A percentile compares a stretch with the other conserved stretches of the same genome.
phyloP scores from a whole-genome alignment of 1,139 yeast species.

The Suzukiozyma palmioleophila region DNA sequence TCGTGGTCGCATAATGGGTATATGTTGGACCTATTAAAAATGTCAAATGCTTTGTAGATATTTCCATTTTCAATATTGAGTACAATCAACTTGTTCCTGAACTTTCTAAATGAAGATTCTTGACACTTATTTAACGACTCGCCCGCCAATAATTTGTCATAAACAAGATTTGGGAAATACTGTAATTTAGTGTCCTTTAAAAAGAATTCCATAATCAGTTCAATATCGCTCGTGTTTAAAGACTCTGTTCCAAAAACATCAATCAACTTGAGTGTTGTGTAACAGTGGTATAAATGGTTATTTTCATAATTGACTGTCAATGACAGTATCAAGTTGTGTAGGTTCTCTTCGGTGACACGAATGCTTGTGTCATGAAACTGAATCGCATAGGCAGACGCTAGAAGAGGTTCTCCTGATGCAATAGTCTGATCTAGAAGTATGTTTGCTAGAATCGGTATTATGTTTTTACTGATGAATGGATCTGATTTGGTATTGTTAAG shows the following conservation, averaged over 20 bases:
- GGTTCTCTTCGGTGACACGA: slow-evolving; percentile 2
- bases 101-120: neutral
- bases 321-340: slow-evolving; percentile 8
- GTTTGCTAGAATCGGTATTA: slow-evolving; percentile 6
- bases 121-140: neutral
- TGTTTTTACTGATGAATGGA: neutral
- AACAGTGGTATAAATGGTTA: slow-evolving; percentile 7
- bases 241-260: slow-evolving; percentile 5
- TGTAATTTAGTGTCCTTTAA: slow-evolving; percentile 8
- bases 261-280: slow-evolving; percentile 9
- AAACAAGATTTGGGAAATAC: slow-evolving; percentile 15
- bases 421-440: slow-evolving; percentile 11
- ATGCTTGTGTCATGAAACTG: slow-evolving; percentile 6
- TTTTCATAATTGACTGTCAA: slow-evolving; percentile 9
- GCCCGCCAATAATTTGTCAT: slow-evolving; percentile 7
- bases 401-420: slow-evolving; percentile 19
- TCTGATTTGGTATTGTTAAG: neutral
- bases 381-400: slow-evolving; percentile 18
- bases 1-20: neutral
- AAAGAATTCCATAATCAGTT: slow-evolving; percentile 6
- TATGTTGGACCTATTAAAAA: slow-evolving; percentile 7
- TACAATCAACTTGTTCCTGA: slow-evolving; percentile 7
- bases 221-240: slow-evolving; percentile 4
- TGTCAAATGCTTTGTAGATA: slow-evolving; percentile 7
- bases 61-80: slow-evolving; percentile 11